Evolutionary conservation across 768 basidiomycete species (phyloP), one percentile per base, ranked within the genome.

Genomic region (Macrolepiota fuliginosa): DNA sequence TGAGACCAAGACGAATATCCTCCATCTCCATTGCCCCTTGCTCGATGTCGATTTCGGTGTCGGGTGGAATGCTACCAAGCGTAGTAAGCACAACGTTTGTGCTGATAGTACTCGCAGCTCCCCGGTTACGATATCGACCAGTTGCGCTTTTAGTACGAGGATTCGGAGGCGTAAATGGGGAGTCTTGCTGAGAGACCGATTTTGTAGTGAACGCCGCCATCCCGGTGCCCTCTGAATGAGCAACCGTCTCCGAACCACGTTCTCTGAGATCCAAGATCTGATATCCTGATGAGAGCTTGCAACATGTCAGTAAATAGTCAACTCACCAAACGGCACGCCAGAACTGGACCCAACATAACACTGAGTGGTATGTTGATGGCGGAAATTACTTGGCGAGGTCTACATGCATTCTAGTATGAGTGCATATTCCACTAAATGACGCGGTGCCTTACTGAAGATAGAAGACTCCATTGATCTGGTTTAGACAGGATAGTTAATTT

Each of bases 281-380:
- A 19, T 27, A 12, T 3, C 6, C 40, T 7, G 53, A 63, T 58
- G 36, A 54, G 47, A 42, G 25, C 39, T 62, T 25, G 36, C 45
- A 36, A 63, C 12, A 64, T 52, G 60, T 37, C 37, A 11, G 35
- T 27, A 22, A 25, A 42, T 46, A 17, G 17, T 42, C 36, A 22
- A 62, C 82, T 63, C 65, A 89, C 88, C 40, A 93, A 80, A 62
- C 91, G 87, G 70, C 90, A 92, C 4, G 91, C 91, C 49, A 93
- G 82, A 37, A 93, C 74, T 24, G 91, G 90, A 17, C 85, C 87
- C 68, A 93, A 80, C 90, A 92, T 91, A 17, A 92, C 89, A 67
- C 90, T 91, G 66, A 92, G 77, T 10, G 91, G 91, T 66, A 92
- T 92, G 66, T 90, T 90, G 69, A 92, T 87, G 17, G 91, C 91